phyloP scores from a whole-genome alignment of 192 early-diverging fungal species.

The Coemansia sp. region DNA sequence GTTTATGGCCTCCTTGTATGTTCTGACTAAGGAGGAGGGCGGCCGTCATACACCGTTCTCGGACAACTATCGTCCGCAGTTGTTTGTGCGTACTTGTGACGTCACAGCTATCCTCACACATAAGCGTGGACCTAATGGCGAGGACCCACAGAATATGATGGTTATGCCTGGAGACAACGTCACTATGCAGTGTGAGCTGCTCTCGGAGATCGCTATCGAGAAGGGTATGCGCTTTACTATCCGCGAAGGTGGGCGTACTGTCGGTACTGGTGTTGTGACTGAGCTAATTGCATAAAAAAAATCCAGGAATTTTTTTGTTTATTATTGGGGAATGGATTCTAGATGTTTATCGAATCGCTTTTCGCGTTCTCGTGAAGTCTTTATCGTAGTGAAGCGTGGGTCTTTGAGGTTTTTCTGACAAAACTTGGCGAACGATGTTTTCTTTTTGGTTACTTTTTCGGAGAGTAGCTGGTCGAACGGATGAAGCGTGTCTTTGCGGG shows the following conservation, averaged over 20 bases:
- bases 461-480: constrained; percentile 39
- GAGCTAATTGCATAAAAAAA: constrained; percentile 67
- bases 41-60: constrained; percentile 97
- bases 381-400: constrained; percentile 37
- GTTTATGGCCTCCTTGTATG: constrained; percentile 90
- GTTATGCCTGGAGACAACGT: constrained; percentile 98
- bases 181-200: constrained; percentile 83
- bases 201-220: constrained; percentile 83
- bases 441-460: constrained; percentile 27
- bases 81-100: constrained; percentile 96
- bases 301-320: neutral
- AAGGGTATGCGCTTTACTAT: constrained; percentile 96
- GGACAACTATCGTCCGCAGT: constrained; percentile 95
- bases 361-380: constrained; percentile 51
- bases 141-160: constrained; percentile 92
- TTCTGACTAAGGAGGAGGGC: constrained; percentile 97
- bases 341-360: constrained; percentile 38
- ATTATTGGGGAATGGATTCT: constrained; percentile 12
- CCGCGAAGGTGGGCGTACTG: constrained; percentile 96
- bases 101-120: constrained; percentile 85
- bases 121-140: constrained; percentile 64
- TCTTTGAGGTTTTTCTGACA: constrained; percentile 43
- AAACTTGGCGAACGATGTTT: constrained; percentile 45
- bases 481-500: neutral
- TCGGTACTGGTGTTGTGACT: constrained; percentile 91